Conservation (phyloP, 1,284 basidiomycete genomes). For the Butyriboletus regius region DNA sequence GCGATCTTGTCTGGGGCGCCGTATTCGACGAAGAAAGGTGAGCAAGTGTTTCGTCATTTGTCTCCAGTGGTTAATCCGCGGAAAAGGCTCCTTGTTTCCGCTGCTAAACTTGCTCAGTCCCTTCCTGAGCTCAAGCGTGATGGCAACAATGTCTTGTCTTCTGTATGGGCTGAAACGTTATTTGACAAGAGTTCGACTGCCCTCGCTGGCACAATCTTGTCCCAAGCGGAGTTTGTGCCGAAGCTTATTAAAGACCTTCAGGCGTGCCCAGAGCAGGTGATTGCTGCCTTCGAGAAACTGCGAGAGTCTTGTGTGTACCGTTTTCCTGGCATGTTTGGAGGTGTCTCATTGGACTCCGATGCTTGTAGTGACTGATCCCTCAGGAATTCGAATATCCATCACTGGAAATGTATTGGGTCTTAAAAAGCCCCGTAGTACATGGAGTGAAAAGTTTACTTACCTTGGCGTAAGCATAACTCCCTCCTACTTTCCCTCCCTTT, state of each 20-base stretch:
- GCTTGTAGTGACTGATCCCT: constrained; percentile 65
- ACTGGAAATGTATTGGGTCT: constrained; percentile 76
- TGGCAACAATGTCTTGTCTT: constrained; percentile 72
- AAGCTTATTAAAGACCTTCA: constrained; percentile 68
- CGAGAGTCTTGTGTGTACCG: constrained; percentile 55
- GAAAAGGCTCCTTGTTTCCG: constrained; percentile 70
- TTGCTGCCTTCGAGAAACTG: constrained; percentile 69
- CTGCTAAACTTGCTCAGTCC: constrained; percentile 85
- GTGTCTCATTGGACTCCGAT: constrained; percentile 2
- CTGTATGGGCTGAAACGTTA: constrained; percentile 64
- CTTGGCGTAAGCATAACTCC: constrained; percentile 40
- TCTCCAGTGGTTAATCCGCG: constrained; percentile 8
- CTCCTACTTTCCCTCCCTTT: background rate
- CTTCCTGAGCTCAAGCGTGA: constrained; percentile 92
- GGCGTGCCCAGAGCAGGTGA: constrained; percentile 64
- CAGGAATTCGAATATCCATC: constrained; percentile 79
- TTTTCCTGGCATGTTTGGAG: background rate
- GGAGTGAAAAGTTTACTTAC: constrained; percentile 62
- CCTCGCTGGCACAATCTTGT: constrained; percentile 64
- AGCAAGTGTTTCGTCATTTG: constrained; percentile 12
- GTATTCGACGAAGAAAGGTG: constrained; percentile 81
- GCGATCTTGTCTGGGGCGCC: constrained; percentile 78
- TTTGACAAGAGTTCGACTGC: constrained; percentile 71
- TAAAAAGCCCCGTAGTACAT: constrained; percentile 65
- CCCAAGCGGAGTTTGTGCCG: constrained; percentile 76